Evolutionary conservation across 495 filamentous ascomycete genomes (phyloP).

Genomic region (Evernia prunastri): DNA sequence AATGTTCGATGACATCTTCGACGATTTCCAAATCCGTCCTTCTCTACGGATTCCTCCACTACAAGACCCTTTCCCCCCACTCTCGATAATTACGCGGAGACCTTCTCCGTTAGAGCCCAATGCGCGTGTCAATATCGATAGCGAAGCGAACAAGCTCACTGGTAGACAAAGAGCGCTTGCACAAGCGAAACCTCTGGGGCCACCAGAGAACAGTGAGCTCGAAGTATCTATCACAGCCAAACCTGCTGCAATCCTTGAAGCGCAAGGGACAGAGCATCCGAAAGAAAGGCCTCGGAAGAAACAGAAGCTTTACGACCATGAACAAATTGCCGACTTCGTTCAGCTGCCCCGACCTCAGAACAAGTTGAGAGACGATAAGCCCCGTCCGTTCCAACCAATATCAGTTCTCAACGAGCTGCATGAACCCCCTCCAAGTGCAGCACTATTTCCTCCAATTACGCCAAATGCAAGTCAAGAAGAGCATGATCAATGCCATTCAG

Average conservation of each 20-base stretch:
- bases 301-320: constrained; percentile 33
- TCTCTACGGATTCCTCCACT: constrained; percentile 46
- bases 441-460: constrained; percentile 63
- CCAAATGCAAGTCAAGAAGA: constrained; percentile 22
- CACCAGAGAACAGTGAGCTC: constrained; percentile 16
- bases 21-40: constrained; percentile 41
- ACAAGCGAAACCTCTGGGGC: constrained; percentile 28
- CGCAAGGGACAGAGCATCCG: constrained; percentile 35
- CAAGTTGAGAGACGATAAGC: constrained; percentile 42
- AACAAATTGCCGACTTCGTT: constrained; percentile 45
- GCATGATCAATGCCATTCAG: neutral
- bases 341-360: constrained; percentile 44
- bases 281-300: constrained; percentile 36
- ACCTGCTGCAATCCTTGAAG: constrained; percentile 27
- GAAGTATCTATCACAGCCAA: constrained; percentile 18
- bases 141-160: constrained; percentile 32
- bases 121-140: constrained; percentile 36
- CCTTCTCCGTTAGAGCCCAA: constrained; percentile 45
- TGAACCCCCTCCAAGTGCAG: constrained; percentile 67
- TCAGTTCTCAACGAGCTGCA: constrained; percentile 69
- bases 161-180: constrained; percentile 27
- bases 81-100: constrained; percentile 34
- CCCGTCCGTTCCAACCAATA: constrained; percentile 42
- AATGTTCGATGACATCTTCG: constrained; percentile 27
- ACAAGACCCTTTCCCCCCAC: constrained; percentile 34